Conservation (phyloP, 1,139 yeast species). For the Torulaspora globosa region DNA sequence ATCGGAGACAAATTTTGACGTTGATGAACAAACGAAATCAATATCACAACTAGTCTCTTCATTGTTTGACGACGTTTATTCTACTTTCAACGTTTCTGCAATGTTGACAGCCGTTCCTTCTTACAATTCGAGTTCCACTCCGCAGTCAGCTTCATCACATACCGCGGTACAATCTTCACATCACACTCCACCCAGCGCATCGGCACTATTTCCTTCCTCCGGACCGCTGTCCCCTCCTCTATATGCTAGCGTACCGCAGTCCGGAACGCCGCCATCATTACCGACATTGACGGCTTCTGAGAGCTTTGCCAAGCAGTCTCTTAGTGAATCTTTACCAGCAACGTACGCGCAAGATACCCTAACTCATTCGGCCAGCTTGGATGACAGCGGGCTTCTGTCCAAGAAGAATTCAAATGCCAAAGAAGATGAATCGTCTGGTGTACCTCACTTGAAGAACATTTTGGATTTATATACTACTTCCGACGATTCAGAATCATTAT, state of each 20-base stretch:
- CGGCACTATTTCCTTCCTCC: constrained; percentile 7
- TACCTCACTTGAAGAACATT: constrained; percentile 23
- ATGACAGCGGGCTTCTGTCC: constrained; percentile 2
- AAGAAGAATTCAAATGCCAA: constrained; percentile 5
- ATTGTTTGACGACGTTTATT: constrained; percentile 26
- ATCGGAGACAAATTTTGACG: neutral
- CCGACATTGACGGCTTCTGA: constrained; percentile 1
- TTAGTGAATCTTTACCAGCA: constrained; percentile 2
- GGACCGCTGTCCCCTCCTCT: constrained; percentile 12
- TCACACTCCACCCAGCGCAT: constrained; percentile 7
- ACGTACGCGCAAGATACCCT: constrained; percentile 6
- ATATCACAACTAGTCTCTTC: constrained; percentile 17
- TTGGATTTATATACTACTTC: constrained; percentile 24
- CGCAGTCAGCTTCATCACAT: constrained; percentile 12
- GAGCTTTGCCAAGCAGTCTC: constrained; percentile 4
- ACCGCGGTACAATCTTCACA: constrained; percentile 1
- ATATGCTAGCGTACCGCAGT: constrained; percentile 7
- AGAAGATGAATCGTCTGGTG: constrained; percentile 10
- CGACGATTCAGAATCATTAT: constrained; percentile 28
- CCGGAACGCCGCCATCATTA: constrained; percentile 9
- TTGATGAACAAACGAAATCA: constrained; percentile 9
- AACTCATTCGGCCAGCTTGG: constrained; percentile 6
- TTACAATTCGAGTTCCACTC: constrained; percentile 8
- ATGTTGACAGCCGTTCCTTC: constrained; percentile 15
- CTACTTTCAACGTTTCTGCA: constrained; percentile 24